phyloP scores from a whole-genome alignment of 2,329 filamentous ascomycete species.

The Clonostachys byssicola region DNA sequence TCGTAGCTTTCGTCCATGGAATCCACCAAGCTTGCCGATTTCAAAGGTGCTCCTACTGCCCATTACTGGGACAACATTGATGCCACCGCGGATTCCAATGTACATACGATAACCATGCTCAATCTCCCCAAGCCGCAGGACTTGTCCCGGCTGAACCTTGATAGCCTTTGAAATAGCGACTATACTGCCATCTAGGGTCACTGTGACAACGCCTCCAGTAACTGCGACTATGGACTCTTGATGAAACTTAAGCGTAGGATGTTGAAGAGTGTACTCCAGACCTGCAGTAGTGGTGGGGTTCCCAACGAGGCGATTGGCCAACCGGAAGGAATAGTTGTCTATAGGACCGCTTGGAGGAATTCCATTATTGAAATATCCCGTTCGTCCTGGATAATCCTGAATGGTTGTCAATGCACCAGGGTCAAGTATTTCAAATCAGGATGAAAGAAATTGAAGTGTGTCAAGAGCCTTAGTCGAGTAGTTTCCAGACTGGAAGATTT shows the following conservation, averaged over 20 bases:
- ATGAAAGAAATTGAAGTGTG: conserved; percentile 15
- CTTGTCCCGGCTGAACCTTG: conserved; percentile 14
- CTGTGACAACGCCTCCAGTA: conserved; percentile 17
- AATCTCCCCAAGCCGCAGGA: conserved; percentile 14
- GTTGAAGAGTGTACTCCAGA: conserved; percentile 25
- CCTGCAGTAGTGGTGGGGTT: conserved; percentile 20
- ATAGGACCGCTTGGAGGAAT: conserved; percentile 35
- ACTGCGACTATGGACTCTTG: conserved; percentile 21
- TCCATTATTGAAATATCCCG: conserved; percentile 28
- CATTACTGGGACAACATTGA: conserved; percentile 24
- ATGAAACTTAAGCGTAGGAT: conserved; percentile 27
- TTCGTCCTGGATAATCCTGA: conserved; percentile 33
- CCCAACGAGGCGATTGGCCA: conserved; percentile 26
- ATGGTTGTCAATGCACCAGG: conserved; percentile 27
- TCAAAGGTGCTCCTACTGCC: conserved; percentile 23
- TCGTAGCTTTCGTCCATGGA: conserved; percentile 22
- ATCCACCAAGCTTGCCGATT: conserved; percentile 23
- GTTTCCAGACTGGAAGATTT: conserved; percentile 15
- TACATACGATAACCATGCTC: conserved; percentile 25
- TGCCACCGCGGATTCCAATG: conserved; percentile 24
- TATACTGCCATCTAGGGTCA: conserved; percentile 14
- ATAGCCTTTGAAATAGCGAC: conserved; percentile 13
- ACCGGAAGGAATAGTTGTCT: conserved; percentile 26
- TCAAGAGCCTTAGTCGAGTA: conserved; percentile 27
- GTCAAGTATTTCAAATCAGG: conserved; percentile 26